phyloP scores from a whole-genome alignment of 1,284 basidiomycete species.

The Filobasidium uniguttulatum region DNA sequence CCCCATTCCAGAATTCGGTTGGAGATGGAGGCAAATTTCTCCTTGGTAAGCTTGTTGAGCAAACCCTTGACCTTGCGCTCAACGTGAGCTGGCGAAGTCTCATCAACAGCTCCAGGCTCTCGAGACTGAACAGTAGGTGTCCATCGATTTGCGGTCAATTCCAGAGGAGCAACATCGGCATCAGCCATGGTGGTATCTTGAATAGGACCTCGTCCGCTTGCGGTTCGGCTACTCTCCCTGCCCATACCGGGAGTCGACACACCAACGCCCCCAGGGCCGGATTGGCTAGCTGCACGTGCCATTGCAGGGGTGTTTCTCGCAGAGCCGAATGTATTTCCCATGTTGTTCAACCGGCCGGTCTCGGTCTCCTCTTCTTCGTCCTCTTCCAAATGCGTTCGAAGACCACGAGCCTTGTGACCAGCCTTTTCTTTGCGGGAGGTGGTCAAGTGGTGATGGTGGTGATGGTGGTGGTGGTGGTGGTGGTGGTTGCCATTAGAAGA shows the following conservation, averaged over 20 bases:
- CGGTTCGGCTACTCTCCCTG: slow-evolving; percentile 14
- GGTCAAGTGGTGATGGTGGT: no score
- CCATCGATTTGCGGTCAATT: slow-evolving; percentile 74
- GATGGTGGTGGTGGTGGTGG: no score
- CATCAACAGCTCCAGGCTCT: slow-evolving; percentile 38
- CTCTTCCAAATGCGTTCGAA: not conserved
- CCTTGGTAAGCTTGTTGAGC: slow-evolving; percentile 93
- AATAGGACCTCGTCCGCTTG: slow-evolving; percentile 23
- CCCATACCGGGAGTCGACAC: slow-evolving; percentile 21
- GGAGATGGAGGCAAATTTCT: slow-evolving; percentile 91
- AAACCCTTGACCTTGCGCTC: slow-evolving; percentile 86
- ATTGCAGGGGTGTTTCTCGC: slow-evolving; percentile 43
- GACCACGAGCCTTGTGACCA: no score
- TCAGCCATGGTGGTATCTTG: slow-evolving; percentile 17
- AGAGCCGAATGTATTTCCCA: slow-evolving; percentile 23
- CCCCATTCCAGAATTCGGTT: slow-evolving; percentile 87
- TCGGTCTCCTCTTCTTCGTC: not conserved
- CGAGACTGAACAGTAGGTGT: slow-evolving; percentile 39
- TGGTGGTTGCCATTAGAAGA: no score
- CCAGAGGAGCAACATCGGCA: slow-evolving; percentile 56
- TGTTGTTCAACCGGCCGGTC: slow-evolving; percentile 21
- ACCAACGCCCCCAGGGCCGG: slow-evolving; percentile 32
- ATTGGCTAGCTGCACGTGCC: slow-evolving; percentile 62
- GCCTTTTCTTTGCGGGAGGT: no score
- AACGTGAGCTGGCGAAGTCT: slow-evolving; percentile 64